phyloP scores from a whole-genome alignment of 495 filamentous ascomycete species.

The Aspergillus heteromorphus region DNA sequence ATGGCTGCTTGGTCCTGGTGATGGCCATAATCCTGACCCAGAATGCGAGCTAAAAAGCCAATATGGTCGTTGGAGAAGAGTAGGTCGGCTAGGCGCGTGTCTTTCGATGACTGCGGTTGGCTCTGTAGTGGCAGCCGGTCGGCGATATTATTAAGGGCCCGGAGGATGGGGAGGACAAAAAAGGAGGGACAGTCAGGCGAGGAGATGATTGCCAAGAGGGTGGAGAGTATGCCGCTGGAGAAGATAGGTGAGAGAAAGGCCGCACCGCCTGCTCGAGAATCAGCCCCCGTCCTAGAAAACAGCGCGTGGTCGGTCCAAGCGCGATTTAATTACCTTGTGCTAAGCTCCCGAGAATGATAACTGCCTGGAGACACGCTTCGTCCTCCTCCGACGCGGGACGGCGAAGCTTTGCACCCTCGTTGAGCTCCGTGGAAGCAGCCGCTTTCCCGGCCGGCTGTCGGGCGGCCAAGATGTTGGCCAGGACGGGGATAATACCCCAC shows the following conservation, averaged over 20 bases:
- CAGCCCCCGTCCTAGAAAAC: slow-evolving; percentile 6
- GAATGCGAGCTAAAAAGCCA: slow-evolving; percentile 54
- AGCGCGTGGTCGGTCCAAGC: background rate
- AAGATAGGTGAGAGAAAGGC: slow-evolving; percentile 71
- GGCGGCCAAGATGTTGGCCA: slow-evolving; percentile 56
- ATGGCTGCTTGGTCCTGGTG: slow-evolving; percentile 59
- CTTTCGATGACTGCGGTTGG: slow-evolving; percentile 36
- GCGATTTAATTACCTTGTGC: slow-evolving; percentile 60
- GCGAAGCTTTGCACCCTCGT: slow-evolving; percentile 22
- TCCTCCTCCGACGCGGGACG: slow-evolving; percentile 46
- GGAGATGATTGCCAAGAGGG: slow-evolving; percentile 61
- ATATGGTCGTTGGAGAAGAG: slow-evolving; percentile 60
- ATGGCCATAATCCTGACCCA: slow-evolving; percentile 52
- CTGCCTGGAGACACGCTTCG: slow-evolving; percentile 67
- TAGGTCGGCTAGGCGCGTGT: slow-evolving; percentile 52
- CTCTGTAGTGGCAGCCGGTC: slow-evolving; percentile 54
- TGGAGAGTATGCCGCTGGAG: slow-evolving; percentile 56
- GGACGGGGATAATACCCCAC: slow-evolving; percentile 60
- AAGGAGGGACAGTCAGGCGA: slow-evolving; percentile 57
- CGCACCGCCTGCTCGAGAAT: slow-evolving; percentile 62
- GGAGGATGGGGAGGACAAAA: slow-evolving; percentile 67
- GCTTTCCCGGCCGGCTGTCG: slow-evolving; percentile 33
- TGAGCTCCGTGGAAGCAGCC: slow-evolving; percentile 26
- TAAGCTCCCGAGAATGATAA: slow-evolving; percentile 75
- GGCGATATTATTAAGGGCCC: slow-evolving; percentile 66